phyloP scores from a whole-genome alignment of 176 grass and related monocot species.

The Dactylis glomerata region DNA sequence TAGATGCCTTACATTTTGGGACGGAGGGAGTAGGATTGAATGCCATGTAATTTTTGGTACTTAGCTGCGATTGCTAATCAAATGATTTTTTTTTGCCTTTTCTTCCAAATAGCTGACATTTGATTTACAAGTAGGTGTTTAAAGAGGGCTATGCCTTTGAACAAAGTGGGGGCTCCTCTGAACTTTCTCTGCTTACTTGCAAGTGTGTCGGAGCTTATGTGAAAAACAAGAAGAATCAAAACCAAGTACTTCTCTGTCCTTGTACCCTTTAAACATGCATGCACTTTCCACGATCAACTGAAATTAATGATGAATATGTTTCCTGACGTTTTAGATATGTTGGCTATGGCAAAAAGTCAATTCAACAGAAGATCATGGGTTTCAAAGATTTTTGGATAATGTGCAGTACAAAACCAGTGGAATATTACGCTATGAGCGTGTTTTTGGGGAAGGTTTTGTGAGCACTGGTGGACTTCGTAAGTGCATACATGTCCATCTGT shows the following conservation, averaged over 20 bases:
- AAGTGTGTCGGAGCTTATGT: conserved; percentile 96
- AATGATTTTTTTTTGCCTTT: not conserved
- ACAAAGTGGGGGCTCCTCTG: conserved; percentile 62
- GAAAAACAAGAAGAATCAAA: conserved; percentile 99
- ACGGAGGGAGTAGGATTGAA: too few relatives aligned
- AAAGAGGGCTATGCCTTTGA: conserved; percentile 75
- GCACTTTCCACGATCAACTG: not conserved
- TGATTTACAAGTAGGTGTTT: conserved; percentile 54
- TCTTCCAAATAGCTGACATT: conserved; percentile 2
- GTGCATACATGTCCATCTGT: not conserved
- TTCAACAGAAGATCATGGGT: conserved; percentile 69
- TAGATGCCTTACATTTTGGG: too few relatives aligned
- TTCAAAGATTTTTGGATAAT: conserved; percentile 95
- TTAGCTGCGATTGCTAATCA: not conserved
- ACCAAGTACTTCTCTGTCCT: conserved; percentile 57
- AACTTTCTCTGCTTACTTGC: conserved; percentile 79
- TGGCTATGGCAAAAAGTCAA: conserved; percentile 90
- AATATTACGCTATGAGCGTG: conserved; percentile 85
- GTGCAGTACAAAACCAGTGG: conserved; percentile 96
- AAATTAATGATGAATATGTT: conserved; percentile 9
- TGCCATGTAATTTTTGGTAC: not conserved
- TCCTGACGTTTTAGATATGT: conserved; percentile 53
- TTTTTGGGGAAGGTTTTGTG: conserved; percentile 95
- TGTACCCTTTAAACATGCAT: not conserved
- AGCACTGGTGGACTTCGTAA: conserved; percentile 95